Conservation (phyloP, 257 asterid species). For the Rubia yunnanensis region DNA sequence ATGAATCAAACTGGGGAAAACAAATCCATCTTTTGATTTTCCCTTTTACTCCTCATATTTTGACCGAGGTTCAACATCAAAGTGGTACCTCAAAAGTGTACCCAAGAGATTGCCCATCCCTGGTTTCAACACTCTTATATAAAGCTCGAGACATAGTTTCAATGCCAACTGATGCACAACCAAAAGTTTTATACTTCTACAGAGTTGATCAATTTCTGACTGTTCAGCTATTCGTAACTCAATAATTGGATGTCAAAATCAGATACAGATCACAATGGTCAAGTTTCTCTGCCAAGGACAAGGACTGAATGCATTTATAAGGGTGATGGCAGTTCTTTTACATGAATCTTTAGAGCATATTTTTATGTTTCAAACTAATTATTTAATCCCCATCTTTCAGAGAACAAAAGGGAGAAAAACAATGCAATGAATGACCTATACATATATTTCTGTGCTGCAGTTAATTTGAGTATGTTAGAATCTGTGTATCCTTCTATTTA, state of each 20-base stretch:
- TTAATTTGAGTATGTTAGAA: neutral
- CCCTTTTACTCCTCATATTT: neutral
- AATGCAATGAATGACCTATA: neutral
- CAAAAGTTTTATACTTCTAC: neutral
- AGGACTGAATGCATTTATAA: neutral
- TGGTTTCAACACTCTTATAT: neutral
- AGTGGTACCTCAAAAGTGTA: neutral
- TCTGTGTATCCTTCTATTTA: neutral
- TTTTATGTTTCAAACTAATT: neutral
- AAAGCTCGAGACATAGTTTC: neutral
- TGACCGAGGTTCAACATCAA: neutral
- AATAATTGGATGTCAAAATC: conserved; percentile 9
- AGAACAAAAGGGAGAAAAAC: neutral
- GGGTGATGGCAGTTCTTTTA: neutral
- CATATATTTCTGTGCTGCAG: neutral
- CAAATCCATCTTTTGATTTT: neutral
- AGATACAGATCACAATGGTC: neutral
- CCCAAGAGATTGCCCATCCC: neutral
- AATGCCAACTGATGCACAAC: conserved; percentile 1
- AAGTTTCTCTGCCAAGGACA: neutral
- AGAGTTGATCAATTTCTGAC: neutral
- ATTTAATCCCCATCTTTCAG: conserved; percentile 1
- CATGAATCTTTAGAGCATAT: neutral
- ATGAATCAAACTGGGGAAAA: neutral
- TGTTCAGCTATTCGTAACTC: neutral